phyloP scores from a whole-genome alignment of 192 early-diverging fungal species.

The Podila verticillata region DNA sequence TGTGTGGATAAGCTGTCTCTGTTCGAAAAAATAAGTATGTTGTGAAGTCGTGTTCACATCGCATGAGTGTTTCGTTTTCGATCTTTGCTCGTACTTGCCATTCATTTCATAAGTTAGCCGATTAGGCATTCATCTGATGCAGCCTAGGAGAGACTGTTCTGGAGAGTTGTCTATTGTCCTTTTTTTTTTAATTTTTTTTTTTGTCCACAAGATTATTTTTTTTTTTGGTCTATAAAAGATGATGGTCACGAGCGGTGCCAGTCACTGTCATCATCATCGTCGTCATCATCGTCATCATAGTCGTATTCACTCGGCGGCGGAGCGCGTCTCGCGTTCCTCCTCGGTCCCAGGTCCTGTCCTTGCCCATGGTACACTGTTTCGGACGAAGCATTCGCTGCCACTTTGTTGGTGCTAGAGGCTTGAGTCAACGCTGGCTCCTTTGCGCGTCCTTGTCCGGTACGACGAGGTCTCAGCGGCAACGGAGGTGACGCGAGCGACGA shows the following conservation, averaged over 20 bases:
- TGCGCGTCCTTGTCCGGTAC: background rate
- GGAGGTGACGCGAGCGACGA: too few relatives aligned
- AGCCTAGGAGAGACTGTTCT: too few relatives aligned
- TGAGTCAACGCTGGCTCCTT: background rate
- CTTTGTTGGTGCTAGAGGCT: background rate
- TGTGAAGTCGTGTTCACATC: too few relatives aligned
- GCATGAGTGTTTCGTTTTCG: too few relatives aligned
- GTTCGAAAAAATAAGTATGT: too few relatives aligned
- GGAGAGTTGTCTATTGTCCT: too few relatives aligned
- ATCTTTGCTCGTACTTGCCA: too few relatives aligned
- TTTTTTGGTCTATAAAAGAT: background rate
- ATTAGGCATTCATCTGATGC: too few relatives aligned
- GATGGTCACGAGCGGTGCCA: background rate
- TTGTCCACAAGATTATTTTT: too few relatives aligned
- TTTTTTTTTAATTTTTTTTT: background rate
- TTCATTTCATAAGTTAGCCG: too few relatives aligned
- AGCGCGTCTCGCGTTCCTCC: background rate
- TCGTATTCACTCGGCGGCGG: background rate
- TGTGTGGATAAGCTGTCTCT: too few relatives aligned
- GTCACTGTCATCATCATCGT: background rate
- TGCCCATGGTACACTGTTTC: slow-evolving; percentile 1
- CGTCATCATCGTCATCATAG: background rate
- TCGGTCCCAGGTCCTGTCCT: background rate
- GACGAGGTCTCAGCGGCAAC: too few relatives aligned
- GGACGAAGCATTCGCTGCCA: background rate